phyloP scores from a whole-genome alignment of 1,284 basidiomycete species.

The Tylopilus sp. region DNA sequence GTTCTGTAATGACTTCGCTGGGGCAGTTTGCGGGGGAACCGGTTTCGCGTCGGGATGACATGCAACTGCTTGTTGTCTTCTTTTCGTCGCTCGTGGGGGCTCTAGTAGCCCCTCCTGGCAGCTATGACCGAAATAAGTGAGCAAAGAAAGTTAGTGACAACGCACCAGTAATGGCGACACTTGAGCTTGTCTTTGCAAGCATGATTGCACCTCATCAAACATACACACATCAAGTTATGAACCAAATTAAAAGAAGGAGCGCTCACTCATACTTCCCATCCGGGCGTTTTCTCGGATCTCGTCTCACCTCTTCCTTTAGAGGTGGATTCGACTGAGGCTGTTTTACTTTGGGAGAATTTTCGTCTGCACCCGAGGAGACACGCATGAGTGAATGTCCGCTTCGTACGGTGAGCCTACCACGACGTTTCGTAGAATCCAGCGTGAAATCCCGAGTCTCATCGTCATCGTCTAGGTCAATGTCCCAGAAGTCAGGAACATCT shows the following conservation, averaged over 20 bases:
- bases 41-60: slow-evolving; percentile 19
- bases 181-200: slow-evolving; percentile 69
- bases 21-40: slow-evolving; percentile 6
- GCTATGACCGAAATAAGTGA: slow-evolving; percentile 36
- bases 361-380: slow-evolving; percentile 2
- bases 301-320: slow-evolving; percentile 4
- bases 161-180: slow-evolving; percentile 68
- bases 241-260: background rate
- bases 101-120: slow-evolving; percentile 64
- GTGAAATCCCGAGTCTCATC: slow-evolving; percentile 12
- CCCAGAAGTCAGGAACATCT: slow-evolving; percentile 63
- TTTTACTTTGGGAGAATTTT: background rate
- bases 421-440: slow-evolving; percentile 6
- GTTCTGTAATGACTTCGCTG: background rate
- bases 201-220: slow-evolving; percentile 63
- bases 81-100: slow-evolving; percentile 44
- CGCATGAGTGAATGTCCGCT: background rate
- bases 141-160: background rate
- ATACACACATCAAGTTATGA: background rate
- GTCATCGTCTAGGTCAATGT: slow-evolving; percentile 42
- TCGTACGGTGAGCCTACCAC: slow-evolving; percentile 5
- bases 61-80: slow-evolving; percentile 23
- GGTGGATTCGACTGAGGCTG: slow-evolving; percentile 1
- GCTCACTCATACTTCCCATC: slow-evolving; percentile 55
- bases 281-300: slow-evolving; percentile 31